Base-by-base conservation (phyloP, 768 basidiomycete genomes). In the Thelephora aurantiotincta region DNA sequence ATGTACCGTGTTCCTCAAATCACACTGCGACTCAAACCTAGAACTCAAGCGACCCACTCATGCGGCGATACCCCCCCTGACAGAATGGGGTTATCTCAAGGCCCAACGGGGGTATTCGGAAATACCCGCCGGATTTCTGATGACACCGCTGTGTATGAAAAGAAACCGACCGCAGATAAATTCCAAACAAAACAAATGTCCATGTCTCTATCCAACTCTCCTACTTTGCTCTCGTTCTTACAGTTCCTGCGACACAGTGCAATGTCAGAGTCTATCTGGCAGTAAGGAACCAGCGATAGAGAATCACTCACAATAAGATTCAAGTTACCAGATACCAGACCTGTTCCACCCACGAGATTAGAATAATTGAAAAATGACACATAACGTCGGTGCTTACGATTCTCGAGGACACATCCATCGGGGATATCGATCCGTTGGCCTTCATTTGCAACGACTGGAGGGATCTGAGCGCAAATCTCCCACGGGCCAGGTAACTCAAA, bases 281-380 rank as follows among this genome's bases (percentile, higher is more conserved):
- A 7, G 20, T 16, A 22, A 41, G 37, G 37, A 3, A 22, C 16
- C 16, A 11, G 37, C 16, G 11, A 41, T 11, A 44, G 13, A 26
- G 13, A 44, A 38, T n/a, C 30, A 57, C 60, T 44, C 44, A 61
- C 80, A 59, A 81, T 89, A 78, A 89, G 84, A 59, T 77, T 82
- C 62, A 91, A 65, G 66, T 86, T 89, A 52, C 89, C 87, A 38
- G 87, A 87, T 43, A 92, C 71, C 52, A 91, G 63, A 55, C 82
- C 74, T 76, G 54, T 34, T 48, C 20, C 38, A 30, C 9, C 9
- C 9, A 9, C 9, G 35, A 51, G 20, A 35, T n/a, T 14, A 42
- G 30, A 19, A 50, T 13, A 14, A 54, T 49, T 56, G 55, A 51
- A 51, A 13, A 20, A 11, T 33, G 20, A 34, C 34, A 35, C 7